Evolutionary conservation across 495 filamentous ascomycete species (phyloP).

Genomic region (Tuber borchii): DNA sequence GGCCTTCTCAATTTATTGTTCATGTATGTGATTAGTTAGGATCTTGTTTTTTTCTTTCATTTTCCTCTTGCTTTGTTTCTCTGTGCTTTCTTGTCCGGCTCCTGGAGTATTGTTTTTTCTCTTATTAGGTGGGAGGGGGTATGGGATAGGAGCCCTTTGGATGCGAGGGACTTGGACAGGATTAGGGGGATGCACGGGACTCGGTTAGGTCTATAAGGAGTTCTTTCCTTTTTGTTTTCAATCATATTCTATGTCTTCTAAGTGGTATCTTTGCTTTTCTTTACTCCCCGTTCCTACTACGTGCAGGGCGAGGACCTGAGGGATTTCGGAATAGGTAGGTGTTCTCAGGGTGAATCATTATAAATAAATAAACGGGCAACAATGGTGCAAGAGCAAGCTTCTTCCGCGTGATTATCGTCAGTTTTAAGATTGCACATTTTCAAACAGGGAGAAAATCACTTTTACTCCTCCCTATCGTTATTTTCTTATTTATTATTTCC

Average conservation of each 20-base stretch:
- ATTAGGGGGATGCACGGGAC: background rate
- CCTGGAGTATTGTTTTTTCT: background rate
- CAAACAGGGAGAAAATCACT: too few relatives aligned
- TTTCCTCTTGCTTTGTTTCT: background rate
- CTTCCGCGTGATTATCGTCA: too few relatives aligned
- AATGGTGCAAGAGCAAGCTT: background rate
- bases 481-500: conserved; percentile 14
- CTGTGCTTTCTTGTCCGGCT: background rate
- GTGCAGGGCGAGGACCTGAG: background rate
- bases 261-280: background rate
- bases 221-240: conserved; percentile 2
- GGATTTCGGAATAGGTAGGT: background rate
- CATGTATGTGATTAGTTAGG: conserved; percentile 7
- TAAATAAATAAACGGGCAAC: background rate
- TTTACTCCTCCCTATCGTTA: conserved; percentile 3
- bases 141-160: background rate
- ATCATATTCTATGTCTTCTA: conserved; percentile 2
- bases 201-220: conserved; percentile 1
- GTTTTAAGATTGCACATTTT: too few relatives aligned
- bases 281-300: background rate
- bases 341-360: background rate
- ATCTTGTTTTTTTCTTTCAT: background rate
- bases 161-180: background rate
- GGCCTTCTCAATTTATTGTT: background rate
- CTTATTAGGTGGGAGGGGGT: background rate